phyloP scores from a whole-genome alignment of 192 early-diverging fungal species.

The Spizellomyces punctatus region DNA sequence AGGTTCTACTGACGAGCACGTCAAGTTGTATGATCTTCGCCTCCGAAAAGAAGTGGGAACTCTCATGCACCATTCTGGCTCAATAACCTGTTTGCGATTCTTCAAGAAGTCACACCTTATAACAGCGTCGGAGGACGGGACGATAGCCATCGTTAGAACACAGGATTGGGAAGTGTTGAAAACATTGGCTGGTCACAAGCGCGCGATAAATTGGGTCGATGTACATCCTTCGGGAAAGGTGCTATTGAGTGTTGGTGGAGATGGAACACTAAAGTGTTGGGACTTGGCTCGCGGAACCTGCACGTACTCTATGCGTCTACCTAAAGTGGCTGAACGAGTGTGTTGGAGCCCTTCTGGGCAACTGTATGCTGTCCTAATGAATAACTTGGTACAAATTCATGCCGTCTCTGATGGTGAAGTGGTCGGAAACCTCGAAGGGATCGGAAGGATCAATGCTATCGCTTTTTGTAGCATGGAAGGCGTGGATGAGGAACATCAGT shows the following conservation, averaged over 20 bases:
- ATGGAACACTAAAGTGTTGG: constrained; percentile 52
- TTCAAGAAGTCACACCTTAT: constrained; percentile 83
- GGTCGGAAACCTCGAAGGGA: constrained; percentile 20
- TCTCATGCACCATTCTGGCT: constrained; percentile 88
- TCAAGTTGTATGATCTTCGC: constrained; percentile 88
- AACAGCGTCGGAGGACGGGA: constrained; percentile 86
- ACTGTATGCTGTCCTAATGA: constrained; percentile 42
- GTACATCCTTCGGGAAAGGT: constrained; percentile 97
- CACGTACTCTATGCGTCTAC: constrained; percentile 43
- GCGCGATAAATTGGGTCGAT: constrained; percentile 75
- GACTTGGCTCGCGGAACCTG: constrained; percentile 47
- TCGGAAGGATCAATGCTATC: constrained; percentile 34
- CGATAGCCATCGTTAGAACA: constrained; percentile 84
- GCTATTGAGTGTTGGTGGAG: constrained; percentile 74
- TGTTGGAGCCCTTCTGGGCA: constrained; percentile 39
- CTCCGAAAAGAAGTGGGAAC: constrained; percentile 88
- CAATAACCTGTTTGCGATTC: constrained; percentile 86
- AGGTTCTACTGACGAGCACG: constrained; percentile 93
- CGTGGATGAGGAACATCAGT: constrained; percentile 10
- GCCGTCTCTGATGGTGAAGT: constrained; percentile 27
- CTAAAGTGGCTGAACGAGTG: constrained; percentile 37
- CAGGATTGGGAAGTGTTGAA: constrained; percentile 97
- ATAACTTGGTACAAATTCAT: constrained; percentile 36
- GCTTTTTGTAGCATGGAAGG: constrained; percentile 19
- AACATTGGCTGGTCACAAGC: constrained; percentile 71